phyloP scores from a whole-genome alignment of 257 asterid genomes.

The Henckelia pumila region DNA sequence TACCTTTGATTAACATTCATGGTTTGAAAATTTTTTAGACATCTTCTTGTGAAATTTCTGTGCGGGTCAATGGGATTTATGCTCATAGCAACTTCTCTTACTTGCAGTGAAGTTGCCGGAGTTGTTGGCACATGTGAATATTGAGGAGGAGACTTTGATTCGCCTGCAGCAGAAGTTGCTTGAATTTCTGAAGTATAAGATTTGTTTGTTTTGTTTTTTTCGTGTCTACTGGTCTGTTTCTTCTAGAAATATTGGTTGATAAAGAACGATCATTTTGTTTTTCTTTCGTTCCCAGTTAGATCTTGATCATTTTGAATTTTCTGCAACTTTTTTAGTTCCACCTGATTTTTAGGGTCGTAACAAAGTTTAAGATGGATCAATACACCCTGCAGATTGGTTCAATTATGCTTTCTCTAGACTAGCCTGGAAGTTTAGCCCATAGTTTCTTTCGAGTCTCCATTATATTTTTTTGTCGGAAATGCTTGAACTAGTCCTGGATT shows the following conservation, averaged over 20 bases:
- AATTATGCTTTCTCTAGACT: neutral
- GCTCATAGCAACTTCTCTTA: constrained; percentile 25
- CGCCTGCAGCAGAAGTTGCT: constrained; percentile 78
- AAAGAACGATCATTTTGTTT: constrained; percentile 6
- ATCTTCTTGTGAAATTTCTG: neutral
- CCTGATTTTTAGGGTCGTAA: neutral
- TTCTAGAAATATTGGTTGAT: neutral
- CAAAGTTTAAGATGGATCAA: neutral
- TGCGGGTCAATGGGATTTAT: neutral
- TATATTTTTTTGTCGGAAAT: neutral
- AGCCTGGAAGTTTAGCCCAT: neutral
- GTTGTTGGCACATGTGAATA: constrained; percentile 57
- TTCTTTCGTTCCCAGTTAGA: neutral
- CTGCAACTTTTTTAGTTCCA: neutral
- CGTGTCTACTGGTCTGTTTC: constrained; percentile 16
- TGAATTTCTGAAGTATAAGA: constrained; percentile 75
- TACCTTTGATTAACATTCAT: neutral
- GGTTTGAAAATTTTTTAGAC: neutral
- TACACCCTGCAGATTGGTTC: neutral
- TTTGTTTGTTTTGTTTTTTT: constrained; percentile 19
- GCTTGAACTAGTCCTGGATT: constrained; percentile 9
- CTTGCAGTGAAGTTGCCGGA: constrained; percentile 93
- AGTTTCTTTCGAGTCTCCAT: neutral
- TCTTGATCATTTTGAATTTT: neutral
- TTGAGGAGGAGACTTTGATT: constrained; percentile 70